Percentiles rank a stretch among this genome's conserved stretches.
These are phyloP conservation scores for Spiraea crenata DNA, from an alignment of 331 rosid genomes.

Conservation along the genomic window DNA sequence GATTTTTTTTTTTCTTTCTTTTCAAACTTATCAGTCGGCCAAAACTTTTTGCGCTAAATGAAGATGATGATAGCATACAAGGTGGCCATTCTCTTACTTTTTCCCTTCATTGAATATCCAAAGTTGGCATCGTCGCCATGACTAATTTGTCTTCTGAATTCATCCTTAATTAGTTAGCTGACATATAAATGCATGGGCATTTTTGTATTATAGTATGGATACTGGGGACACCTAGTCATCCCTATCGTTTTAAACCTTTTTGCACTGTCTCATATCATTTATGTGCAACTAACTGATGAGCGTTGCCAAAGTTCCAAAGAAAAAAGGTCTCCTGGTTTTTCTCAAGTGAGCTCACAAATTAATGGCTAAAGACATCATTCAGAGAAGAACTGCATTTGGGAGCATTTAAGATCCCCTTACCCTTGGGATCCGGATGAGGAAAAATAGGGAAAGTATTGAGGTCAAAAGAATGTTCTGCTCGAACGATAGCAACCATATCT, in stretches of 20 bases:
- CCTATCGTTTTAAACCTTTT: conserved; percentile 2
- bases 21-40: neutral
- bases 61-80: neutral
- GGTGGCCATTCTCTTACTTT: conserved; percentile 4
- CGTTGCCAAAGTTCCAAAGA: neutral
- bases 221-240: conserved; percentile 3
- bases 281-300: neutral
- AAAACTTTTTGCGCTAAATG: neutral
- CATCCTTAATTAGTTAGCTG: neutral
- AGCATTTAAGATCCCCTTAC: no score
- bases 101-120: neutral
- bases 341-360: neutral
- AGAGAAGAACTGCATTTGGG: no score
- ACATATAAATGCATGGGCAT: neutral
- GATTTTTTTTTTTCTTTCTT: no score
- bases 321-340: neutral
- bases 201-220: neutral
- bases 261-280: neutral
- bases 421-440: no score
- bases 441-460: no score
- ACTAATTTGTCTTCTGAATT: neutral
- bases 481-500: no score
- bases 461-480: no score
- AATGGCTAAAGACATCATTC: no score
- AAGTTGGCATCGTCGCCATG: neutral